A percentile compares a stretch with the other conserved stretches of the same genome.
These are phyloP conservation scores for Pseudophaeomoniella oleicola DNA, from an alignment of 2,329 filamentous ascomycete genomes.

Conservation along the genomic window DNA sequence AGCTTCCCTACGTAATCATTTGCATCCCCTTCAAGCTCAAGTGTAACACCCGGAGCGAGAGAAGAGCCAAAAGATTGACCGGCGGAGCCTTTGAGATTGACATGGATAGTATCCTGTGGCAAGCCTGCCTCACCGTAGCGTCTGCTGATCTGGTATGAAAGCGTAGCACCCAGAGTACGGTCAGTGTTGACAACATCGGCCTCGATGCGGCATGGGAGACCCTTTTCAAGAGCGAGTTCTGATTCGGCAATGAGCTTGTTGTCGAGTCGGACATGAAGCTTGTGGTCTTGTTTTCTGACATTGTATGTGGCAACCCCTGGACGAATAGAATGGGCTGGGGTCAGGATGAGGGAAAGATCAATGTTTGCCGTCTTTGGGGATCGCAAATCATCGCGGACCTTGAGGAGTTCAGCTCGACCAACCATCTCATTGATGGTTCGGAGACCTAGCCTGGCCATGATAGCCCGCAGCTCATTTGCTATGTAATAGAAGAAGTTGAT, in stretches of 20 bases:
- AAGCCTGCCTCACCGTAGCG: constrained; percentile 79
- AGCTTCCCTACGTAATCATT: constrained; percentile 98
- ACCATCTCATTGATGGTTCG: constrained; percentile 97
- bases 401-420: constrained; percentile 73
- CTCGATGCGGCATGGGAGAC: constrained; percentile 81
- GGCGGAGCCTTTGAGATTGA: constrained; percentile 90
- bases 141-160: constrained; percentile 93
- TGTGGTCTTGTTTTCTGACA: constrained; percentile 92
- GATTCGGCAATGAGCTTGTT: constrained; percentile 96
- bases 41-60: constrained; percentile 80
- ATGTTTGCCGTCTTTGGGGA: constrained; percentile 86
- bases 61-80: constrained; percentile 95
- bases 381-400: constrained; percentile 74
- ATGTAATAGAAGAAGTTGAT: constrained; percentile 99
- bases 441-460: constrained; percentile 93
- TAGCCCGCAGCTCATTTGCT: constrained; percentile 85
- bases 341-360: constrained; percentile 81
- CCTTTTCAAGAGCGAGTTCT: constrained; percentile 87
- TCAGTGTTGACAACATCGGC: constrained; percentile 96
- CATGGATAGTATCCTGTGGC: constrained; percentile 84
- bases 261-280: constrained; percentile 80
- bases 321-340: constrained; percentile 87
- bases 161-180: constrained; percentile 78
- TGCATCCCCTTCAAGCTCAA: constrained; percentile 88
- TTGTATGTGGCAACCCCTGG: constrained; percentile 95